These are phyloP conservation scores for Trichosporon ovoides DNA, from an alignment of 1,284 basidiomycete species.

Conservation along the genomic window DNA sequence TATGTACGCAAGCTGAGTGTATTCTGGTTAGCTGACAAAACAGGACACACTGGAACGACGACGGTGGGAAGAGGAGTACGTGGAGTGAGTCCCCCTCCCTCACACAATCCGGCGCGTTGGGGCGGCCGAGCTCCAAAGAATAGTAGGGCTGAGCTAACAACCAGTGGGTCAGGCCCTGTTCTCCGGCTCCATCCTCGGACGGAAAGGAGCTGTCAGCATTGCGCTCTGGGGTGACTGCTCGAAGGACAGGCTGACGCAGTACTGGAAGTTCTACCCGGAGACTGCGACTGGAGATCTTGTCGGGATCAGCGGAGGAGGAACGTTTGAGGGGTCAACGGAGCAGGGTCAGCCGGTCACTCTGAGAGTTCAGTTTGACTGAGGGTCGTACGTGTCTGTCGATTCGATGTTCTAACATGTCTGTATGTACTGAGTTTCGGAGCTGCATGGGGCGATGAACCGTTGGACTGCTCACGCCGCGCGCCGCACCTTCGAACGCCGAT, in stretches of 20 bases:
- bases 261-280: neutral
- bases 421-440: too few relatives aligned
- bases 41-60: neutral
- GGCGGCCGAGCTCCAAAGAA: too few relatives aligned
- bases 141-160: neutral
- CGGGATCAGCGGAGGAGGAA: neutral
- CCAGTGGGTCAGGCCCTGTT: neutral
- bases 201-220: neutral
- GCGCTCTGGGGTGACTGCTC: neutral
- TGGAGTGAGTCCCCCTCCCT: neutral
- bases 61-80: neutral
- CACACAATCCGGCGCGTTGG: neutral
- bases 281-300: neutral
- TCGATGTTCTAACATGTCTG: too few relatives aligned
- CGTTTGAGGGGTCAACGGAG: neutral
- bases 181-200: neutral
- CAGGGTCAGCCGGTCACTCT: neutral
- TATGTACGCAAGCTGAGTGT: neutral
- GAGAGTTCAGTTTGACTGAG: constrained; percentile 1
- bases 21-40: neutral
- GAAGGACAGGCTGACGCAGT: neutral
- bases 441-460: too few relatives aligned
- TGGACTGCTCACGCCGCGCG: too few relatives aligned
- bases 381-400: neutral
- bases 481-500: too few relatives aligned